Evolutionary conservation across 2,329 filamentous ascomycete genomes (phyloP).

Genomic region (Lasiodiplodia citricola): DNA sequence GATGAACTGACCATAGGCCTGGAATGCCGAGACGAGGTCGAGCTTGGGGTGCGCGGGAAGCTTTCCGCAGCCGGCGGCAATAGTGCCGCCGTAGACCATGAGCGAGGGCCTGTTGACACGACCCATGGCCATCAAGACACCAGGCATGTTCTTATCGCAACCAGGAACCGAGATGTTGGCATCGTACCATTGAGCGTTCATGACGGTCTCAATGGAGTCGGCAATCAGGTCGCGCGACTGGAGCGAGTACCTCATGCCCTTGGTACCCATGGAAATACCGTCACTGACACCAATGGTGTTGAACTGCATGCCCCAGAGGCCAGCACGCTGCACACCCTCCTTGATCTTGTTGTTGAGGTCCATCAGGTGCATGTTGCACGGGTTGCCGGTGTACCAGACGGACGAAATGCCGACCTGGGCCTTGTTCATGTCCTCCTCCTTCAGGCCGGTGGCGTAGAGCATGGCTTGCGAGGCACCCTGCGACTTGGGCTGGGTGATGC

Average conservation of each 20-base stretch:
- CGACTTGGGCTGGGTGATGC: constrained; percentile 95
- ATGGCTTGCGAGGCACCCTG: constrained; percentile 99
- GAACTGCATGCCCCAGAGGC: constrained; percentile 93
- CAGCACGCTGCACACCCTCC: constrained; percentile 73
- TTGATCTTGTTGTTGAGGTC: constrained; percentile 82
- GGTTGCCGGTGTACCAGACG: constrained; percentile 97
- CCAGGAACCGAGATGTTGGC: constrained; percentile 95
- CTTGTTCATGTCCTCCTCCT: constrained; percentile 88
- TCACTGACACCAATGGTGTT: constrained; percentile 99
- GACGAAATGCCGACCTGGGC: constrained; percentile 97
- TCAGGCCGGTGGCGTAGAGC: constrained; percentile 93
- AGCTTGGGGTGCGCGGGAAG: constrained; percentile 75
- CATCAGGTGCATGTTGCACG: constrained; percentile 98
- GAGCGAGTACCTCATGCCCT: constrained; percentile 92
- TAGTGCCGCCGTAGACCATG: constrained; percentile 98
- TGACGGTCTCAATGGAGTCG: constrained; percentile 98
- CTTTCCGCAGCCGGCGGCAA: constrained; percentile 77
- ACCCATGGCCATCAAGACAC: constrained; percentile 77
- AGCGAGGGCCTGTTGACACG: constrained; percentile 91
- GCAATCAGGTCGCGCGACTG: constrained; percentile 97
- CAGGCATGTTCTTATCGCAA: constrained; percentile 98
- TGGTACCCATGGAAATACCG: constrained; percentile 97
- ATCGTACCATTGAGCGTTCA: constrained; percentile 99
- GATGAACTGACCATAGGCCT: constrained; percentile 95
- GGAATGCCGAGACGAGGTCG: constrained; percentile 97